A percentile compares a stretch with the other conserved stretches of the same genome.
phyloP scores from a whole-genome alignment of 768 basidiomycete species.

The Mycena albidolilacea region DNA sequence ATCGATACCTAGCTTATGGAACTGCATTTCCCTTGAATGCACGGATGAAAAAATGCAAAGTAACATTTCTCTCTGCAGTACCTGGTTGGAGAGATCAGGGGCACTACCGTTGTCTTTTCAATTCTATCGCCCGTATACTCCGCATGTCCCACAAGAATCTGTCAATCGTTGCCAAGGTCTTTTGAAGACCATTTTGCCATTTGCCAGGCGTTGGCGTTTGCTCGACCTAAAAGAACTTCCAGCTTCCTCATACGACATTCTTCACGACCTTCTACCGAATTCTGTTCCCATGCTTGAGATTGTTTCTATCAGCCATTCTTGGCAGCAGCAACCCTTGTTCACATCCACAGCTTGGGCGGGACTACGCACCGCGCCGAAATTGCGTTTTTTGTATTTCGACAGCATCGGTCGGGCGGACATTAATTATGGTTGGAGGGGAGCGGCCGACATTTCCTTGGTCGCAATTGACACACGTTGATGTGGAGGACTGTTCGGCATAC shows the following conservation, averaged over 20 bases:
- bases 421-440: neutral
- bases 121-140: neutral
- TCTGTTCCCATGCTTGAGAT: neutral
- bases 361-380: neutral
- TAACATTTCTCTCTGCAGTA: neutral
- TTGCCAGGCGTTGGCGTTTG: neutral
- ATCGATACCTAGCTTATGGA: slow-evolving; percentile 5
- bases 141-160: neutral
- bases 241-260: neutral
- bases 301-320: neutral
- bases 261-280: neutral
- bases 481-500: neutral
- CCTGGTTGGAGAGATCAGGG: slow-evolving; percentile 9
- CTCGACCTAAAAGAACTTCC: neutral
- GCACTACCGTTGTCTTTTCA: slow-evolving; percentile 6
- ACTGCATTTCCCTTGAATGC: neutral
- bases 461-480: slow-evolving; percentile 1
- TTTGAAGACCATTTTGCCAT: neutral
- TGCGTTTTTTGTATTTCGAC: neutral
- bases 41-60: neutral
- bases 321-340: neutral
- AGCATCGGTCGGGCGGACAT: neutral
- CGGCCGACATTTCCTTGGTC: neutral
- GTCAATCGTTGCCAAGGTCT: neutral
- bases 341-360: neutral